phyloP scores from a whole-genome alignment of 1,284 basidiomycete genomes.

The Flammula alnicola region DNA sequence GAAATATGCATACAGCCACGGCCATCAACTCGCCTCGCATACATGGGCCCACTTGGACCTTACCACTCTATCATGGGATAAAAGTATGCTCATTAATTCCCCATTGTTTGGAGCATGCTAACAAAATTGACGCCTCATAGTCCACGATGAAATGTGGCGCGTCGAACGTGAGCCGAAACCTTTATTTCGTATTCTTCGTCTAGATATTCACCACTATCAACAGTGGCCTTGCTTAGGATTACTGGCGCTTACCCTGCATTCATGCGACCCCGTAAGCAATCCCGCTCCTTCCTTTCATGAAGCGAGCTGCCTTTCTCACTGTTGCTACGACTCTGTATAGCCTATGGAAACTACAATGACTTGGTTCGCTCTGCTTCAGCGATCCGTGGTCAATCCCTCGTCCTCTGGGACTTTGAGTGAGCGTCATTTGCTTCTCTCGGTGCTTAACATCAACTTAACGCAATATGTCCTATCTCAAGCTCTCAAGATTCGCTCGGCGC shows the following conservation, averaged over 20 bases:
- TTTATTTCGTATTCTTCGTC: not conserved
- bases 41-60: slow-evolving; percentile 59
- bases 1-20: slow-evolving; percentile 40
- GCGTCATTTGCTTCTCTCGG: too few relatives aligned
- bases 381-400: slow-evolving; percentile 42
- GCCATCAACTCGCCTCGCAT: slow-evolving; percentile 59
- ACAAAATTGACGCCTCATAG: slow-evolving; percentile 16
- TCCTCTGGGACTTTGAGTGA: slow-evolving; percentile 51
- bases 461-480: slow-evolving; percentile 25
- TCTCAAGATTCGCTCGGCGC: slow-evolving; percentile 40
- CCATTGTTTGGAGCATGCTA: not conserved
- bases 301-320: not conserved
- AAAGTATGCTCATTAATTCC: slow-evolving; percentile 36
- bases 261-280: slow-evolving; percentile 46
- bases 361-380: slow-evolving; percentile 47
- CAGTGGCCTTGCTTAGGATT: slow-evolving; percentile 53
- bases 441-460: slow-evolving; percentile 19
- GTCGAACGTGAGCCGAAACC: slow-evolving; percentile 43
- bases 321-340: slow-evolving; percentile 21
- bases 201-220: not conserved
- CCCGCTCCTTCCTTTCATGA: not conserved
- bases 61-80: slow-evolving; percentile 41
- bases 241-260: slow-evolving; percentile 47
- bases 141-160: slow-evolving; percentile 43
- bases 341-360: slow-evolving; percentile 57